Percentiles rank a stretch among this genome's conserved stretches.
Conservation (phyloP, 371 early-diverging fungal species). For the Mucor plumbeus region DNA sequence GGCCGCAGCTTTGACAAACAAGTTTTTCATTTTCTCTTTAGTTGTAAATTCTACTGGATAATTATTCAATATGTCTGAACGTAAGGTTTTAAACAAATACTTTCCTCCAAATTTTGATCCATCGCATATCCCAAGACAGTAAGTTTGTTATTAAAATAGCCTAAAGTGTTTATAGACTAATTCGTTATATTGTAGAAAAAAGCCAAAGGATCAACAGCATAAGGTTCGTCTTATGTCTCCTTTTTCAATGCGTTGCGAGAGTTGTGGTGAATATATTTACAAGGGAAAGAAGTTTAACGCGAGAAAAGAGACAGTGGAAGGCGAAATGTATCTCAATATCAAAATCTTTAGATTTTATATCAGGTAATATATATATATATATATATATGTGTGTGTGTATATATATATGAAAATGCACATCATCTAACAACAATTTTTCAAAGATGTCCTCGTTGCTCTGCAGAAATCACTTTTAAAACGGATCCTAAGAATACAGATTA, state of each 20-base stretch:
- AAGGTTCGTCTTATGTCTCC: slow-evolving; percentile 98
- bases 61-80: slow-evolving; percentile 69
- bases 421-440: not conserved
- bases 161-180: not conserved
- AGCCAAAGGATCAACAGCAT: slow-evolving; percentile 82
- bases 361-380: slow-evolving; percentile 35
- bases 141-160: slow-evolving; percentile 16
- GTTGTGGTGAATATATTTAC: slow-evolving; percentile 95
- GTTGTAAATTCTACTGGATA: not conserved
- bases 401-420: not conserved
- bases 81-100: slow-evolving; percentile 92
- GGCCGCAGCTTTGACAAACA: not conserved
- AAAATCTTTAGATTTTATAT: slow-evolving; percentile 96
- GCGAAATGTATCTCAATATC: slow-evolving; percentile 85
- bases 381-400: too few species aligned
- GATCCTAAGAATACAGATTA: slow-evolving; percentile 98
- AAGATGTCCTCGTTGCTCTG: slow-evolving; percentile 92
- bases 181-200: slow-evolving; percentile 53
- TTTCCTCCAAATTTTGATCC: slow-evolving; percentile 96
- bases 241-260: slow-evolving; percentile 96
- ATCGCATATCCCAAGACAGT: slow-evolving; percentile 56
- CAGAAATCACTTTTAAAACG: slow-evolving; percentile 97
- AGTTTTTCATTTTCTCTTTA: not conserved
- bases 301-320: slow-evolving; percentile 85
- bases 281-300: slow-evolving; percentile 98